A percentile compares a stretch with the other conserved stretches of the same genome.
Conservation (phyloP, 2,329 filamentous ascomycete species). For the Penicillium sp. region DNA sequence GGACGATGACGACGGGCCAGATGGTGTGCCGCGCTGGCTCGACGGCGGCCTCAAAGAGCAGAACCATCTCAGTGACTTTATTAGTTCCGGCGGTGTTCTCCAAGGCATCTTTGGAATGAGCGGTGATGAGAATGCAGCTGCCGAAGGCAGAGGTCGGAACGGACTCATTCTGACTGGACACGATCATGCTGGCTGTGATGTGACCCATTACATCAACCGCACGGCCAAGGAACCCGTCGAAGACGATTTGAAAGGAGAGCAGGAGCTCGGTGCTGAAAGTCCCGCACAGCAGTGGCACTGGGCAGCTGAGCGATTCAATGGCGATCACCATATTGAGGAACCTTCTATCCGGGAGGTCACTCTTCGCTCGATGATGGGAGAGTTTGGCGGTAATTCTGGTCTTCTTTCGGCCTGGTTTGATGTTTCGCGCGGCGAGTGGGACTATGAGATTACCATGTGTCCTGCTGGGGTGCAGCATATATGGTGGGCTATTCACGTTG, state of each 20-base stretch:
- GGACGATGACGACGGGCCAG: conserved; percentile 62
- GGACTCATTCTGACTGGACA: conserved; percentile 90
- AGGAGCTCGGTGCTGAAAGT: conserved; percentile 10
- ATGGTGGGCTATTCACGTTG: conserved; percentile 88
- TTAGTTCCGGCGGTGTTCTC: conserved; percentile 70
- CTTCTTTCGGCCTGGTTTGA: conserved; percentile 91
- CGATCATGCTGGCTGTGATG: conserved; percentile 93
- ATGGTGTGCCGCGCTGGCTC: conserved; percentile 37
- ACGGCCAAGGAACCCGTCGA: conserved; percentile 5
- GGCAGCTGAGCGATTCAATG: conserved; percentile 36
- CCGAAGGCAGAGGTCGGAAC: conserved; percentile 64
- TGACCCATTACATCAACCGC: conserved; percentile 77
- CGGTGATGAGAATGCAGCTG: conserved; percentile 60
- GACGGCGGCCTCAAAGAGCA: conserved; percentile 70
- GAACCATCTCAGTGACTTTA: conserved; percentile 77
- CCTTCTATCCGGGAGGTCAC: conserved; percentile 78
- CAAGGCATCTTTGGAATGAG: conserved; percentile 82
- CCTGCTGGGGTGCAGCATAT: conserved; percentile 81
- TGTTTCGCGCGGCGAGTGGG: conserved; percentile 66
- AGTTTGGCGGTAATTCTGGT: conserved; percentile 88
- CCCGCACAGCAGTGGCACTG: conserved; percentile 31
- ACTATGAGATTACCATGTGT: conserved; percentile 77
- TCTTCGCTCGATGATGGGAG: conserved; percentile 97
- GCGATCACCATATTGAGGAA: conserved; percentile 4
- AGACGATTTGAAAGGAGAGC: conserved; percentile 7